These are phyloP conservation scores for Pythium insidiosum DNA, from an alignment of 352 stramenopile species.

Conservation along the genomic window DNA sequence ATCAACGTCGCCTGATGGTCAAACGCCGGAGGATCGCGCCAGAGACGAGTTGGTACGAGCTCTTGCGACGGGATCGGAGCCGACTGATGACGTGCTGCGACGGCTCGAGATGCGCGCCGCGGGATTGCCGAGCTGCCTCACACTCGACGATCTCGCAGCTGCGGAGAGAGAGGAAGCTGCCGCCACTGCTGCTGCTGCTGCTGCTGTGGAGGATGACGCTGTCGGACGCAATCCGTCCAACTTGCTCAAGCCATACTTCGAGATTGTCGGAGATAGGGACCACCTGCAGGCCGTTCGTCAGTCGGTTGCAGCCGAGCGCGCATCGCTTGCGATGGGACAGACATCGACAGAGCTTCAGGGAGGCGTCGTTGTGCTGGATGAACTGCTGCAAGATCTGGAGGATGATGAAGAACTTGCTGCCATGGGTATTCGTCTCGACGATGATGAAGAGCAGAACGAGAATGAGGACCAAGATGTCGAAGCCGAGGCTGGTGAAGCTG, in stretches of 20 bases:
- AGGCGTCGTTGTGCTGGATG: conserved; percentile 48
- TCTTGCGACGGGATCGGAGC: not conserved
- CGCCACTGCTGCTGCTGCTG: not conserved
- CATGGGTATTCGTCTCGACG: conserved; percentile 43
- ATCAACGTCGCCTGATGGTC: conserved; percentile 18
- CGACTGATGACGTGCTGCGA: conserved; percentile 27
- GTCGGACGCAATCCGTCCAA: conserved; percentile 46
- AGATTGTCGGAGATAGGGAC: conserved; percentile 43
- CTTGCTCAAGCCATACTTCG: conserved; percentile 62
- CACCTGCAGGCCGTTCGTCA: conserved; percentile 43
- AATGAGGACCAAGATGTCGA: conserved; percentile 2
- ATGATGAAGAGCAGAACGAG: conserved; percentile 5
- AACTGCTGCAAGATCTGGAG: conserved; percentile 62
- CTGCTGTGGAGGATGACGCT: conserved; percentile 5
- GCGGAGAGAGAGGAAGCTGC: not conserved
- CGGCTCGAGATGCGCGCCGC: conserved; percentile 43
- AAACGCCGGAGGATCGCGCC: conserved; percentile 17
- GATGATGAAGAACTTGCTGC: conserved; percentile 54
- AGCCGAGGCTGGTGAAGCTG: no score
- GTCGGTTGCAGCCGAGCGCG: conserved; percentile 58
- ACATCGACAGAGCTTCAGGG: conserved; percentile 28
- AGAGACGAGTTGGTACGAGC: conserved; percentile 18
- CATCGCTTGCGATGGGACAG: conserved; percentile 37
- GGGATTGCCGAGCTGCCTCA: conserved; percentile 44
- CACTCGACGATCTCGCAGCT: conserved; percentile 26